phyloP scores from a whole-genome alignment of 148 eudicot species.

The Rhododendron molle region DNA sequence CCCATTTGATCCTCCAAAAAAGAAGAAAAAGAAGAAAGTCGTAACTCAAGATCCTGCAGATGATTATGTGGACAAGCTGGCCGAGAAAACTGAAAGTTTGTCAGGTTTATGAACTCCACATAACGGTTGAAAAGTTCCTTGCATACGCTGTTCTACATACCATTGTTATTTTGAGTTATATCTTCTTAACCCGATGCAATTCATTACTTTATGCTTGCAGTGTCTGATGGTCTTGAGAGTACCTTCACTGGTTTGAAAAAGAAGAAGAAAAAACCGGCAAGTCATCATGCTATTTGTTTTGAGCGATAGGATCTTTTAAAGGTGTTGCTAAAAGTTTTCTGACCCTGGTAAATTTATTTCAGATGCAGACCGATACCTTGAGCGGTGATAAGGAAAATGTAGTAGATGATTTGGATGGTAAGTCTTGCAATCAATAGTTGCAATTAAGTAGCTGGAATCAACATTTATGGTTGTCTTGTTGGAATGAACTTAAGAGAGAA shows the following conservation, averaged over 20 bases:
- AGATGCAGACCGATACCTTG: slow-evolving; percentile 52
- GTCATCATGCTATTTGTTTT: slow-evolving; percentile 6
- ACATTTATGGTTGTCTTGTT: background rate
- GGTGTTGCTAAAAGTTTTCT: slow-evolving; percentile 2
- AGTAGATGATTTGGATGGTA: slow-evolving; percentile 56
- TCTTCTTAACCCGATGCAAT: background rate
- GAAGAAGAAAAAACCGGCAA: slow-evolving; percentile 72
- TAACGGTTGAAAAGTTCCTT: background rate
- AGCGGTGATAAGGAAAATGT: slow-evolving; percentile 43
- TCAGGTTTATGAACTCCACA: slow-evolving; percentile 30
- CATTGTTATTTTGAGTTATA: background rate
- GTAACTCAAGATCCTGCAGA: slow-evolving; percentile 65
- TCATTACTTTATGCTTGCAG: slow-evolving; percentile 24
- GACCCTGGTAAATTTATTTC: slow-evolving; percentile 11
- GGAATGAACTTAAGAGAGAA: background rate
- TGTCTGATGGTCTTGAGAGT: slow-evolving; percentile 54
- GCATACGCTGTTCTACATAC: background rate
- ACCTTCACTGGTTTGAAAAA: slow-evolving; percentile 69
- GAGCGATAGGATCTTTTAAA: background rate
- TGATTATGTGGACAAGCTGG: slow-evolving; percentile 47
- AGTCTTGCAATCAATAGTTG: background rate
- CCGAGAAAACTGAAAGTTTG: slow-evolving; percentile 53
- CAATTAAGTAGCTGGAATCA: background rate
- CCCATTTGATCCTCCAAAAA: slow-evolving; percentile 65
- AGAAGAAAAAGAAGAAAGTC: slow-evolving; percentile 79